Evolutionary conservation across 495 filamentous ascomycete genomes (phyloP), one percentile per base, ranked within the genome.

Genomic region (Thermochaetoides thermophila): DNA sequence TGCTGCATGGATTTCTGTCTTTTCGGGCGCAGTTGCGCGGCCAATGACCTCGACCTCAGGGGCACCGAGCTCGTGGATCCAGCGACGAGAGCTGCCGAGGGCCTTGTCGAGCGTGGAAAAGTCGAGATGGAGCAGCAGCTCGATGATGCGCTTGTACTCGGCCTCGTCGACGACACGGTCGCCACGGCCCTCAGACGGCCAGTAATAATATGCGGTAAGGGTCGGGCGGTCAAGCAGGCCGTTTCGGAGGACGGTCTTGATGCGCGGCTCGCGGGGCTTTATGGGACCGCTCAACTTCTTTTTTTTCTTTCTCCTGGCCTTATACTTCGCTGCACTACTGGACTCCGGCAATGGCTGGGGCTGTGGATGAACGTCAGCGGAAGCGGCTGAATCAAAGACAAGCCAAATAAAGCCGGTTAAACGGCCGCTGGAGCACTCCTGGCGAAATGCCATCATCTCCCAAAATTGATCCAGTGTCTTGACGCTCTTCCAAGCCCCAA

Each of bases 371-470:
- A 13, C 34, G 43, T 11, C 44, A 43, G 1, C 44, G 42, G 32
- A 52, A 52, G 3, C 57, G 50, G 10, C 36, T 7, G 61, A 70
- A 44, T 71, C 78, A 35, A 95, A 78, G 7, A 94, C 74, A 17
- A 93, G 53, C 89, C 89, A 99, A 8, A 96, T 60, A 47, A 99
- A 99, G 1, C 89, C 91, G 0, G 94, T 91, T 34, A 93, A 53
- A 14, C 84, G 64, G 3, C 89, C 89, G 10, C 83, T 77, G 16
- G 85, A 87, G 49, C 89, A 99, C 53, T 99, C 89, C 50, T 96
- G 89, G 18, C 89, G 66, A 48, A 83, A 95, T 10, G 84, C 78
- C 89, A 99, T 96, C 72, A 89, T 77, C 35, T 99, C 89, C 89
- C 89, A 99, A 54, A 99, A 99, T 42, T 87, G 76, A 19, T 86